phyloP scores from a whole-genome alignment of 176 grass and related monocot species.

The Rhynchospora tenuis region DNA sequence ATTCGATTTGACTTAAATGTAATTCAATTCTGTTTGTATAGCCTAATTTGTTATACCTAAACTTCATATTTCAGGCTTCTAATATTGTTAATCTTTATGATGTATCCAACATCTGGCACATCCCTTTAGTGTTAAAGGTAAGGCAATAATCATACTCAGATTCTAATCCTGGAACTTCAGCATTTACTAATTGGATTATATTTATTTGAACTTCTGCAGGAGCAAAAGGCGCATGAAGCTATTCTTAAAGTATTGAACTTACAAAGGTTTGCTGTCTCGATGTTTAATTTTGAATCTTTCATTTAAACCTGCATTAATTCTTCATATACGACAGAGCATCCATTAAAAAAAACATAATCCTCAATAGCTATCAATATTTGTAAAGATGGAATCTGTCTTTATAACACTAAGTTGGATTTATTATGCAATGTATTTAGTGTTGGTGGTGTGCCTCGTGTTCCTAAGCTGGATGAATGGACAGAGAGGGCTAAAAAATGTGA shows the following conservation, averaged over 20 bases:
- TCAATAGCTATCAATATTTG: background rate
- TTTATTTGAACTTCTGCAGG: constrained; percentile 45
- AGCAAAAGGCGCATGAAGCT: constrained; percentile 95
- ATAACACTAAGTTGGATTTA: background rate
- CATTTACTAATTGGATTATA: constrained; percentile 18
- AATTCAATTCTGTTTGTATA: background rate
- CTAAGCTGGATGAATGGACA: constrained; percentile 62
- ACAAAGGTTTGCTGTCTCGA: constrained; percentile 45
- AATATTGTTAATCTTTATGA: constrained; percentile 84
- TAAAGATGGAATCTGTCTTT: background rate
- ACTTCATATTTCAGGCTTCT: constrained; percentile 45
- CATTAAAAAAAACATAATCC: background rate
- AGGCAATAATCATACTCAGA: constrained; percentile 18
- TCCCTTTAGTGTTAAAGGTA: constrained; percentile 94
- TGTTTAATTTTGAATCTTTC: background rate
- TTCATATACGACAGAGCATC: background rate
- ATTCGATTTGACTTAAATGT: background rate
- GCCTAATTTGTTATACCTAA: constrained; percentile 14
- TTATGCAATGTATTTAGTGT: constrained; percentile 23
- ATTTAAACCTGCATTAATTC: background rate
- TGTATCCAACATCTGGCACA: constrained; percentile 97
- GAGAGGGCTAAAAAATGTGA: constrained; percentile 63
- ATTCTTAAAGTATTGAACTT: constrained; percentile 85
- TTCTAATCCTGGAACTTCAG: background rate
- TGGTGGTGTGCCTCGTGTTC: constrained; percentile 38